A percentile compares a stretch with the other conserved stretches of the same genome.
phyloP scores from a whole-genome alignment of 257 asterid genomes.

The Euphrasia confusa region DNA sequence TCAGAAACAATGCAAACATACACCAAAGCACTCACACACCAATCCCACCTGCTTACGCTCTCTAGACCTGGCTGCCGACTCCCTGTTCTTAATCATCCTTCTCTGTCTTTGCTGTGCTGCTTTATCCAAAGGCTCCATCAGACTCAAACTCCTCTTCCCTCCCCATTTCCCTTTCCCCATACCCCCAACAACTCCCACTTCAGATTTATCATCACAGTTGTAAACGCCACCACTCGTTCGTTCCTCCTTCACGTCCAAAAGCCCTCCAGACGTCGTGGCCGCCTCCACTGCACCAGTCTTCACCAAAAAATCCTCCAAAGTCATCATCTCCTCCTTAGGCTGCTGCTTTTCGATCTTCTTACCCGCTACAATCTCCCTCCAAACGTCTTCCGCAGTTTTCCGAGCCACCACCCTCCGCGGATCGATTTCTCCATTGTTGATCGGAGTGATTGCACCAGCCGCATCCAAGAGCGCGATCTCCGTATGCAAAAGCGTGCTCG shows the following conservation, averaged over 20 bases:
- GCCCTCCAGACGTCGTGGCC: slow-evolving; percentile 36
- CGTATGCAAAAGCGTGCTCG: slow-evolving; percentile 39
- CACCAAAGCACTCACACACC: not conserved
- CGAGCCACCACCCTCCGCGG: slow-evolving; percentile 38
- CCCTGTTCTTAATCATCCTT: slow-evolving; percentile 98
- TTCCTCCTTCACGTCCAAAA: slow-evolving; percentile 47
- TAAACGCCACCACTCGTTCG: slow-evolving; percentile 21
- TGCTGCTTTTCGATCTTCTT: slow-evolving; percentile 39
- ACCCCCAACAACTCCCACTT: slow-evolving; percentile 28
- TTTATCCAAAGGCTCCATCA: slow-evolving; percentile 82
- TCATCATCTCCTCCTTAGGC: slow-evolving; percentile 66
- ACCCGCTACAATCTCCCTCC: slow-evolving; percentile 92
- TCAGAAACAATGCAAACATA: slow-evolving; percentile 1
- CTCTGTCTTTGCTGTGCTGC: slow-evolving; percentile 58
- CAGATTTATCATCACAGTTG: slow-evolving; percentile 24
- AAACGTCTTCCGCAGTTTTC: slow-evolving; percentile 88
- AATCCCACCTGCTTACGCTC: slow-evolving; percentile 86
- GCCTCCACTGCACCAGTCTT: slow-evolving; percentile 71
- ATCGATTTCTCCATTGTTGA: slow-evolving; percentile 36
- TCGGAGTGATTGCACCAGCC: slow-evolving; percentile 50
- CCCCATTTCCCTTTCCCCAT: slow-evolving; percentile 27
- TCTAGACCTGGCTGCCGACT: slow-evolving; percentile 96
- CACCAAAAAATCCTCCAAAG: slow-evolving; percentile 81
- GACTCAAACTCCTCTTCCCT: slow-evolving; percentile 59
- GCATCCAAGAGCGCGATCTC: slow-evolving; percentile 47